Conservation (phyloP, 208 protist species). For the Phytomonas sp. region DNA sequence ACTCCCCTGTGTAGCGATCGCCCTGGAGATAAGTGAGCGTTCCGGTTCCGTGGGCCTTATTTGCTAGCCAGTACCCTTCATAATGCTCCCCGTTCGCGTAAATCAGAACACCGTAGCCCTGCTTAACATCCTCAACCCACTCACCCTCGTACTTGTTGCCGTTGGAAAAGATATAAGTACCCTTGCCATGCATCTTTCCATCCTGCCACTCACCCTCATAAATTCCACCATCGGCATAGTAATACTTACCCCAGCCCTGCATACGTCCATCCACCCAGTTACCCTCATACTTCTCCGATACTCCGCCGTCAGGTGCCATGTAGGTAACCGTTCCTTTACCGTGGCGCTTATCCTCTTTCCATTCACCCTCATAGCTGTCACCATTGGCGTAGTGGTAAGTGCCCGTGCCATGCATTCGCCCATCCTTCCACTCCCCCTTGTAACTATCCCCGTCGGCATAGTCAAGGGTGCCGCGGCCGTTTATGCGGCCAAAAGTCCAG, state of each 20-base stretch:
- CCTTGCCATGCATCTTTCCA: slow-evolving; percentile 89
- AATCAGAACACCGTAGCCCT: slow-evolving; percentile 84
- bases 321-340: slow-evolving; percentile 88
- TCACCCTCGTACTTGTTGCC: slow-evolving; percentile 94
- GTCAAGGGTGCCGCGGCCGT: slow-evolving; percentile 79
- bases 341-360: slow-evolving; percentile 91
- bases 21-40: slow-evolving; percentile 88
- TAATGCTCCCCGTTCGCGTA: slow-evolving; percentile 88
- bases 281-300: slow-evolving; percentile 92
- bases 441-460: slow-evolving; percentile 91
- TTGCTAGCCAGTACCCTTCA: slow-evolving; percentile 84
- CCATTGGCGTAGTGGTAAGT: slow-evolving; percentile 87
- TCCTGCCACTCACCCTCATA: slow-evolving; percentile 91
- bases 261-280: slow-evolving; percentile 92
- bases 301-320: slow-evolving; percentile 83
- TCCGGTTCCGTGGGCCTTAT: slow-evolving; percentile 86
- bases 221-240: slow-evolving; percentile 89
- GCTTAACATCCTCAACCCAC: slow-evolving; percentile 90
- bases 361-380: slow-evolving; percentile 89
- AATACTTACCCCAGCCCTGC: slow-evolving; percentile 93
- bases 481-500: slow-evolving; percentile 88
- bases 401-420: slow-evolving; percentile 89
- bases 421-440: slow-evolving; percentile 91
- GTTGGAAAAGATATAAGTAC: slow-evolving; percentile 90
- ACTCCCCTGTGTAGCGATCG: slow-evolving; percentile 89